Evolutionary conservation across 2,329 filamentous ascomycete species (phyloP), one percentile per base, ranked within the genome.

Genomic region (Parastagonospora nodorum): DNA sequence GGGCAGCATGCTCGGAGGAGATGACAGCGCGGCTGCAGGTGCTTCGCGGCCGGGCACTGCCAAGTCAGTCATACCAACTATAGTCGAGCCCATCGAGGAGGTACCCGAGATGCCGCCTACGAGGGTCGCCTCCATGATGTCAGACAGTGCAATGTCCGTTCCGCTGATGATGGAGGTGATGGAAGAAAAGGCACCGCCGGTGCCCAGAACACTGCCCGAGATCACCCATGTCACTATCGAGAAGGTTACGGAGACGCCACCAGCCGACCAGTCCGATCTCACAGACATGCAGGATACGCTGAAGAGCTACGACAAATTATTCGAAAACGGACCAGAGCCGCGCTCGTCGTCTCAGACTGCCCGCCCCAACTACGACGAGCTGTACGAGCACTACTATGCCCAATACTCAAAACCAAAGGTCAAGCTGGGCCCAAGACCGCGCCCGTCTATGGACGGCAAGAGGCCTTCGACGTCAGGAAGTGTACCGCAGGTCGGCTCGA

Each of bases 391-490:
- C 53, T 79, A 79, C 45, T 78, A 81, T 59, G 77, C 77, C 16
- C 70, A 77, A 38, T 78, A 77, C 62, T 90, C 75, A 60, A 91
- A 89, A 66, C 88, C 88, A 37, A 97, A 95, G 71, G 87, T 96
- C 48, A 97, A 95, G 74, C 83, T 96, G 37, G 94, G 87, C 1
- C 93, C 94, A 4, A 83, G 94, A 45, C 93, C 93, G 8, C 84
- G 93, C 39, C 92, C 92, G 24, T 93, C 91, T 2, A 69, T 86
- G 36, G 87, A 91, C 55, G 78, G 82, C 58, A 80, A 84, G 50
- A 82, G 87, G 40, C 82, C 83, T 39, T 79, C 88, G 75, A 75
- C 86, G 71, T 75, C 82, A 45, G 75, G 85, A 70, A 78, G 71
- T 45, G 62, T 60, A 50, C 66, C 75, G 51, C 54, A 61, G 48